Evolutionary conservation across 2,329 filamentous ascomycete genomes (phyloP).

Genomic region (Teratosphaeria zuluensis): DNA sequence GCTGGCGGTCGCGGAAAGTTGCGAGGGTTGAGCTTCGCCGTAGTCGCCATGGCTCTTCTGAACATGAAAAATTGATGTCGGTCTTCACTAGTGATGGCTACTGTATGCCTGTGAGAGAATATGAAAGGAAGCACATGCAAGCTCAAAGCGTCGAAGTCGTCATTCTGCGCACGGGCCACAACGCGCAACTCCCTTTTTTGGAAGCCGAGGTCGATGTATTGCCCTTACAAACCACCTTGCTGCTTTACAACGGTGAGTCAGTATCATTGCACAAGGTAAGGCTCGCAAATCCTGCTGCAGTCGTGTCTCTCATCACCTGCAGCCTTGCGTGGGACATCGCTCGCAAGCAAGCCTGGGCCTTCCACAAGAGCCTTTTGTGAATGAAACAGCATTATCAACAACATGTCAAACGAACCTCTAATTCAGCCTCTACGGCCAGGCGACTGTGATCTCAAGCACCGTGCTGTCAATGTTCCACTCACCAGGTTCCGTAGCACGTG

Average conservation of each 20-base stretch:
- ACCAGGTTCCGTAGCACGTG: slow-evolving; percentile 39
- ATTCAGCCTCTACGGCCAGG: slow-evolving; percentile 36
- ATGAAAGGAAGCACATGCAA: not conserved
- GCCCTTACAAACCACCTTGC: not conserved
- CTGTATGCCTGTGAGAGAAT: not conserved
- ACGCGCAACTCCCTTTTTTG: not conserved
- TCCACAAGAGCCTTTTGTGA: no score
- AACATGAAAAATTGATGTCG: slow-evolving; percentile 9
- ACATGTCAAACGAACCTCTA: slow-evolving; percentile 12
- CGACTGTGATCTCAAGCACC: slow-evolving; percentile 28
- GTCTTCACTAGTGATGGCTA: no score
- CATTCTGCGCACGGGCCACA: not conserved
- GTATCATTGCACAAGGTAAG: no score
- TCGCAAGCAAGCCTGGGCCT: no score
- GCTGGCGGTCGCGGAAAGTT: slow-evolving; percentile 50
- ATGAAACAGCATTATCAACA: not conserved
- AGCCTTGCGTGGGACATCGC: no score
- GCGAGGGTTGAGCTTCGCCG: slow-evolving; percentile 43
- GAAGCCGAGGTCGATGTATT: not conserved
- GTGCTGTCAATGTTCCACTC: slow-evolving; percentile 48
- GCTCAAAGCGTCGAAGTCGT: not conserved
- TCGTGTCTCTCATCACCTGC: no score
- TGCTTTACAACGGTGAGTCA: no score
- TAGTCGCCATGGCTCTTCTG: slow-evolving; percentile 11
- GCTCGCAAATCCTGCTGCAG: no score